Evolutionary conservation across 306 rosid genomes (phyloP).

Genomic region (Astragalus membranaceus): DNA sequence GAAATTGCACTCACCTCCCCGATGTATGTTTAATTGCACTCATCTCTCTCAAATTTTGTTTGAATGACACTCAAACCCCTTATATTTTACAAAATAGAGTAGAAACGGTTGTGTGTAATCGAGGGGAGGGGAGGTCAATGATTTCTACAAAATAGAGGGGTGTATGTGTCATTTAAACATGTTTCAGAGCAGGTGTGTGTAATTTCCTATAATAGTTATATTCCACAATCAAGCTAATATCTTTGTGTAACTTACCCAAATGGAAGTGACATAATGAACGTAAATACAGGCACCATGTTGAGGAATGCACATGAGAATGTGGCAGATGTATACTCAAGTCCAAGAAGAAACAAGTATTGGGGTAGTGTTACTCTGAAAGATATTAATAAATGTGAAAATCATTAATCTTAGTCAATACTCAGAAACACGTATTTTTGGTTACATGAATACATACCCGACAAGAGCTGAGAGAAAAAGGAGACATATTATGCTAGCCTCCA

Average conservation of each 20-base stretch:
- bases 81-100: too few species aligned
- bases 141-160: too few species aligned
- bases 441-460: slow-evolving; percentile 52
- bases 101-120: too few species aligned
- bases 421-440: not conserved
- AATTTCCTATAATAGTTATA: not conserved
- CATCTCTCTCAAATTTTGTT: too few species aligned
- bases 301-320: slow-evolving; percentile 82
- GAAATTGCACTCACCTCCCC: too few species aligned
- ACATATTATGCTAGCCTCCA: slow-evolving; percentile 28
- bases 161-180: too few species aligned
- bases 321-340: slow-evolving; percentile 72
- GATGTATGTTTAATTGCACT: too few species aligned
- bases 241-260: slow-evolving; percentile 49
- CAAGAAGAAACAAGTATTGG: slow-evolving; percentile 60
- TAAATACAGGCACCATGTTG: slow-evolving; percentile 75
- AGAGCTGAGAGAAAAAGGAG: slow-evolving; percentile 71
- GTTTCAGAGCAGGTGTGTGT: too few species aligned
- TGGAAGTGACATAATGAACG: slow-evolving; percentile 69
- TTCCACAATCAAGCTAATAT: not conserved
- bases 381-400: not conserved
- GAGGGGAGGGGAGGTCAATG: too few species aligned
- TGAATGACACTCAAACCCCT: too few species aligned
- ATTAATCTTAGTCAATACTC: not conserved
- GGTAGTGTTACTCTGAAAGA: slow-evolving; percentile 62